phyloP scores from a whole-genome alignment of 192 early-diverging fungal species.

The Linnemannia zychae region DNA sequence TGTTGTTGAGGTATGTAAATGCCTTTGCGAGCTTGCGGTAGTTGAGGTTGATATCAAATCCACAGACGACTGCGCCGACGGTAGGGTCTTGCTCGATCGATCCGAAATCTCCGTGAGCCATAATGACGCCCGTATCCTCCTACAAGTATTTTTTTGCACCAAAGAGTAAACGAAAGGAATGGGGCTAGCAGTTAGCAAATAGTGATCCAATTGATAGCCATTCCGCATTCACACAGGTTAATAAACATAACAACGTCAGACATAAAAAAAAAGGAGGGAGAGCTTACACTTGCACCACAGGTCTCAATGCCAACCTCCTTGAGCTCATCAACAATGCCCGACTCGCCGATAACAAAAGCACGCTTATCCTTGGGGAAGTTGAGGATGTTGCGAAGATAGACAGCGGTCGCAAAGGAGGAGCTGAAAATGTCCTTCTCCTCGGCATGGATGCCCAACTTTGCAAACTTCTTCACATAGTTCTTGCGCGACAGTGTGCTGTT shows the following conservation, averaged over 20 bases:
- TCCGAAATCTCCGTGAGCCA: conserved; percentile 40
- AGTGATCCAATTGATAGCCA: not conserved
- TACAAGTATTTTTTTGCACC: not conserved
- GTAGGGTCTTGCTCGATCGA: conserved; percentile 51
- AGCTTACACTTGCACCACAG: conserved; percentile 36
- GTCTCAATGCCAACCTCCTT: conserved; percentile 78
- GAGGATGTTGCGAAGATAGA: conserved; percentile 88
- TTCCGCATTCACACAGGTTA: no score
- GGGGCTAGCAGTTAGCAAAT: not conserved
- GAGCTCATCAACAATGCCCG: conserved; percentile 91
- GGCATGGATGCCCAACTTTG: conserved; percentile 83
- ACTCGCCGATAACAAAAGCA: conserved; percentile 93
- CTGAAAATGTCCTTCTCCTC: conserved; percentile 92
- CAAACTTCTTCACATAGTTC: conserved; percentile 88
- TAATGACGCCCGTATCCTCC: conserved; percentile 38
- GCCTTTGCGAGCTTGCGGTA: conserved; percentile 96
- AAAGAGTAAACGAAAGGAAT: not conserved
- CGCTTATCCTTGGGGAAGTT: conserved; percentile 90
- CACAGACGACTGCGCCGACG: conserved; percentile 93
- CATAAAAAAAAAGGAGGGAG: not conserved
- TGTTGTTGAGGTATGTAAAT: conserved; percentile 80
- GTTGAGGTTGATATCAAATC: conserved; percentile 93
- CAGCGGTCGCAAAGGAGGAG: conserved; percentile 93
- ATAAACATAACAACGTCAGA: no score
- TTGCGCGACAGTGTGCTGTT: conserved; percentile 93